Conservation (phyloP, 345 rosid species). For the Brassica cretica region DNA sequence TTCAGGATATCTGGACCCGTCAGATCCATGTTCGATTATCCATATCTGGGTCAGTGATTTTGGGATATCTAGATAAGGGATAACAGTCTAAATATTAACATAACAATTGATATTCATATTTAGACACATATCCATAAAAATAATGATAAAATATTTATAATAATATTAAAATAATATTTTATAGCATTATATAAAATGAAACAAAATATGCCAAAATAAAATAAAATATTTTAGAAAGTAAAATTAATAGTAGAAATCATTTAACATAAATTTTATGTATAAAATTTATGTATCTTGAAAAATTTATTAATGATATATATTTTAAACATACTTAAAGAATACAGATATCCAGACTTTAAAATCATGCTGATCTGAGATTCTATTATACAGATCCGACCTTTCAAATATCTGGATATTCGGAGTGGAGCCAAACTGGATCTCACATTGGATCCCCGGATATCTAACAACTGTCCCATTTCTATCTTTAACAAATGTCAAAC, state of each 20-base stretch:
- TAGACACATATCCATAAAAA: background rate
- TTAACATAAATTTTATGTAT: background rate
- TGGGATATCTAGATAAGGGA: background rate
- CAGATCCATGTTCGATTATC: background rate
- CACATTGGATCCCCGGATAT: background rate
- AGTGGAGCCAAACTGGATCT: background rate
- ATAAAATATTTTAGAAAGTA: background rate
- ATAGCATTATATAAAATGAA: background rate
- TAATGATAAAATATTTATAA: background rate
- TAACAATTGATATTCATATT: background rate
- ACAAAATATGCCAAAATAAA: background rate
- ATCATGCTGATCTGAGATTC: background rate
- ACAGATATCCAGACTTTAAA: background rate
- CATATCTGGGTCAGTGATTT: background rate
- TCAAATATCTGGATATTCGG: background rate
- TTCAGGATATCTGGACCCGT: background rate
- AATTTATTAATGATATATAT: background rate
- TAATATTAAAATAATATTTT: background rate
- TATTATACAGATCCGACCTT: background rate
- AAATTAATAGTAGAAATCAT: background rate
- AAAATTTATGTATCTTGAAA: background rate
- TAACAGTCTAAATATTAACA: background rate
- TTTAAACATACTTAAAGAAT: background rate
- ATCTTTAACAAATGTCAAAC: background rate
- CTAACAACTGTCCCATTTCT: background rate